Conservation (phyloP, 1,139 yeast genomes). For the Geotrichum carabidarum region DNA sequence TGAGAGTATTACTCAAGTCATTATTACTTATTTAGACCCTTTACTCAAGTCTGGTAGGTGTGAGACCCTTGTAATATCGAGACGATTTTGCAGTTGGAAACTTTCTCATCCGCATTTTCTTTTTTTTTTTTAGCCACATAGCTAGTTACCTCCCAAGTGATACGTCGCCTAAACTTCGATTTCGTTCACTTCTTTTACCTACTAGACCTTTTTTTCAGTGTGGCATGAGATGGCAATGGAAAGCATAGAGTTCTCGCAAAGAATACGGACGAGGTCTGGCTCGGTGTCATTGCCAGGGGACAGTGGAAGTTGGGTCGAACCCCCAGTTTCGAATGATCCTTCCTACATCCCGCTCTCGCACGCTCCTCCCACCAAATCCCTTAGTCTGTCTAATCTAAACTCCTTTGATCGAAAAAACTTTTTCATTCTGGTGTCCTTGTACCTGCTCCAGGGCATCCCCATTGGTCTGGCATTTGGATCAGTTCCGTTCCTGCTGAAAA, state of each 20-base stretch:
- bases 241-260: slow-evolving; percentile 16
- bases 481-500: slow-evolving; percentile 83
- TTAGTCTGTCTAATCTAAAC: slow-evolving; percentile 25
- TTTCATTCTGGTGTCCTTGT: slow-evolving; percentile 61
- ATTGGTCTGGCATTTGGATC: slow-evolving; percentile 95
- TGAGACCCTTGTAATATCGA: too few relatives aligned
- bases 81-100: too few relatives aligned
- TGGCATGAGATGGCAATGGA: background rate
- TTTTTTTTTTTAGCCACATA: too few relatives aligned
- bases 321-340: slow-evolving; percentile 14
- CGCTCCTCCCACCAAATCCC: slow-evolving; percentile 3
- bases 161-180: too few relatives aligned
- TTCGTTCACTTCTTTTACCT: too few relatives aligned
- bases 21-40: too few relatives aligned
- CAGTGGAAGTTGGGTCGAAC: slow-evolving; percentile 16
- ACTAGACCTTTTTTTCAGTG: too few relatives aligned
- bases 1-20: too few relatives aligned
- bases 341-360: background rate
- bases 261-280: slow-evolving; percentile 11
- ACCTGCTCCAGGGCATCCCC: slow-evolving; percentile 88
- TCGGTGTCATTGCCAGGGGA: slow-evolving; percentile 13
- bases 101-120: too few relatives aligned
- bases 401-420: slow-evolving; percentile 54
- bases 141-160: too few relatives aligned
- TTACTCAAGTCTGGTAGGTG: too few relatives aligned